Evolutionary conservation across 768 basidiomycete genomes (phyloP), one percentile per base, ranked within the genome.

Genomic region (Hericium alpestre): DNA sequence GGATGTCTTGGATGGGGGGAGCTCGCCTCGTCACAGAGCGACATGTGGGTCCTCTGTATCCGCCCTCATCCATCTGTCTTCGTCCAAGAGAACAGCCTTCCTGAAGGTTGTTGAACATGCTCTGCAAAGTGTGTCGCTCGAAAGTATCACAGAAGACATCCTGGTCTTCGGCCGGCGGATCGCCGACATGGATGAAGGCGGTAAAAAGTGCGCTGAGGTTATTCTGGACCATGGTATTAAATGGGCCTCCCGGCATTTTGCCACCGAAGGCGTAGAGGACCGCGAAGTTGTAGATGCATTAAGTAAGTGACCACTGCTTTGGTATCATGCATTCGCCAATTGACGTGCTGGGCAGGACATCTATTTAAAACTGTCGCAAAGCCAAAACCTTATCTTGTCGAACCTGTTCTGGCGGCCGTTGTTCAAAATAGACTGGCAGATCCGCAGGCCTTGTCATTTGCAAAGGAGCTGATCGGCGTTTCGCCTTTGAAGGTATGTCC

Each of bases 401-500:
- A 96, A 58, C 84, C 89, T 1, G 67, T 92, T 16, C 61, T 93
- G 18, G 79, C 79, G 7, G 79, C 80, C 1, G 72, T 81, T 16
- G 73, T 88, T 46, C 86, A 85, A 65, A 72, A 78, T 56, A 77
- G 77, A n/a, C 70, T 94, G 16, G 61, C 71, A 1, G 73, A 77
- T 54, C 16, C 5, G 2, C 46, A 49, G 7, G 64, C 66, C 15
- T 46, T 75, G 4, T 56, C 63, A 3, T 63, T 79, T 7, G 67
- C 70, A 2, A 38, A 58, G 4, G 52, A 61, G 1, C 54, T 79
- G 12, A 58, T 70, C 6, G 18, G 47, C 11, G 51, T 51, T 0
- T 58, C 64, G 3, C 47, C 59, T 18, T 69, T 93, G 59, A 93
- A 92, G 79, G 93, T 86, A 61, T 61, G 74, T 62, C 23, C 4